A percentile compares a stretch with the other conserved stretches of the same genome.
Evolutionary conservation across 768 basidiomycete genomes (phyloP).

Genomic region (Phlebiopsis flavidoalba): DNA sequence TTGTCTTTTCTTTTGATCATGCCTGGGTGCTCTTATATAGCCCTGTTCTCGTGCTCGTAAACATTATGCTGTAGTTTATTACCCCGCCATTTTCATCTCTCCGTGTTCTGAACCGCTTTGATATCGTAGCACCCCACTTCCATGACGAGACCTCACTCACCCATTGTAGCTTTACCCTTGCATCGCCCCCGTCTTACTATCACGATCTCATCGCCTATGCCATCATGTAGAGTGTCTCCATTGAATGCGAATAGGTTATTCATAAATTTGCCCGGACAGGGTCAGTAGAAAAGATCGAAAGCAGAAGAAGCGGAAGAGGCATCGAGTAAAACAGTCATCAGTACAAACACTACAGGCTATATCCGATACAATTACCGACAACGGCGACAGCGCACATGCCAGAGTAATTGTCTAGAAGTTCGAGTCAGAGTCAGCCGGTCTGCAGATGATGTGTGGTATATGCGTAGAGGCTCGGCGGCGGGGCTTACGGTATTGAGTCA

Average conservation of each 20-base stretch:
- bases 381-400: neutral
- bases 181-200: too few species aligned
- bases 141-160: neutral
- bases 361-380: neutral
- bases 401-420: neutral
- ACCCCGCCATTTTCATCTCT: neutral
- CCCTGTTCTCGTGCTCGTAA: neutral
- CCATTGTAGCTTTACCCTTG: neutral
- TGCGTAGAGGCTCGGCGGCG: constrained; percentile 1
- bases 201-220: too few species aligned
- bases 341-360: constrained; percentile 1
- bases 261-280: neutral
- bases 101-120: neutral
- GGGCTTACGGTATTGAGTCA: neutral
- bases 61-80: constrained; percentile 13
- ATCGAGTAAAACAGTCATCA: too few species aligned
- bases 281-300: neutral
- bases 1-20: neutral
- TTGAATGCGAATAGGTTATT: neutral
- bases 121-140: neutral
- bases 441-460: constrained; percentile 6
- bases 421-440: neutral
- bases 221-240: too few species aligned
- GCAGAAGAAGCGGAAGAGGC: too few species aligned
- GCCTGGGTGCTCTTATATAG: neutral